Evolutionary conservation across 164 flowering plant genomes (phyloP), one percentile per base, ranked within the genome.

Genomic region (Dillenia turbinata): DNA sequence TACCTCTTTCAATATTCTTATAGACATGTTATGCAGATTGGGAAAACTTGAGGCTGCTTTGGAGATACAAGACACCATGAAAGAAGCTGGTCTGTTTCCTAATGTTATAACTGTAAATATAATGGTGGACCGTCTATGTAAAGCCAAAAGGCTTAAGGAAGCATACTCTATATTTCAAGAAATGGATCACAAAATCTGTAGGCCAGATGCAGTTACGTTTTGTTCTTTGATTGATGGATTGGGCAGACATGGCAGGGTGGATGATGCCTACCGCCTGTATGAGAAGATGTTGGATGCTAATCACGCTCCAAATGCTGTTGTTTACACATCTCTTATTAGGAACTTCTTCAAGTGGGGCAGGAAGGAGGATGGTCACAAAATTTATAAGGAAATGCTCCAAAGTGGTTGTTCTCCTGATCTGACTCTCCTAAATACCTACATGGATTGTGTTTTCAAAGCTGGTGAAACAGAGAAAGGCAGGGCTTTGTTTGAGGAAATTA

Each of bases 401-500:
- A 64, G 62, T 15, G 89, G 90, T 17, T 81, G 89, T 71, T 57
- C 74, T 49, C 89, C 91, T 46, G 98, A 93, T 63, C 74, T 88
- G 48, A 81, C 75, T 17, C 89, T 93, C 47, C 83, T 90, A 40
- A 93, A 93, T 63, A 85, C 88, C 47, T 93, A 93, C 74, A 93
- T 90, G 98, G 98, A 93, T 76, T 87, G 97, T 71, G 90, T 87
- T 68, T 92, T 93, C 71, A 93, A 90, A 74, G 80, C 86, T 44
- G 96, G 96, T 14, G 96, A 93, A 71, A 75, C 75, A 17, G 97
- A 88, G 52, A 85, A 83, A 62, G 98, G 92, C 49, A 77, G 91
- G 61, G 80, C 84, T 62, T 54, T 90, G 57, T 93, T 93, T 71
- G 78, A 79, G 56, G 94, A 93, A 71, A 93, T 92, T 44, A 85